These are phyloP conservation scores for Clonostachys solani DNA, from an alignment of 2,329 filamentous ascomycete species.

Conservation along the genomic window DNA sequence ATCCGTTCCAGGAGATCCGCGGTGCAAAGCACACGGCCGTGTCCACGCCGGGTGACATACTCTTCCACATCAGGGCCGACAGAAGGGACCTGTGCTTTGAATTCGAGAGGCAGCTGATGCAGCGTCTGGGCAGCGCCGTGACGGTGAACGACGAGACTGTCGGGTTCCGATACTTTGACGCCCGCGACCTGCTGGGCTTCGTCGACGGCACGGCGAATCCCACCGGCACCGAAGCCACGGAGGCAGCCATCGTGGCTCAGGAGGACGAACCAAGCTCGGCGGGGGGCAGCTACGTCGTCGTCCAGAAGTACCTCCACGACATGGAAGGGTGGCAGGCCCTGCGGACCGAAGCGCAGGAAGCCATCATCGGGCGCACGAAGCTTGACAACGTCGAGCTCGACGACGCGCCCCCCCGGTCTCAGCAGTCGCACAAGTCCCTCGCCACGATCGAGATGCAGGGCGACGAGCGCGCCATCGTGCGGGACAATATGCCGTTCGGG, in stretches of 20 bases:
- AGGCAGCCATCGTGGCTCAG: slow-evolving; percentile 35
- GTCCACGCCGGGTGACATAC: slow-evolving; percentile 50
- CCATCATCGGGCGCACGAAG: slow-evolving; percentile 53
- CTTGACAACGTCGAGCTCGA: slow-evolving; percentile 52
- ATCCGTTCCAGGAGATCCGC: slow-evolving; percentile 39
- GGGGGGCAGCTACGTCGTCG: slow-evolving; percentile 53
- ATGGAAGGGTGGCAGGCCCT: slow-evolving; percentile 40
- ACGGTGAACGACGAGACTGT: slow-evolving; percentile 45
- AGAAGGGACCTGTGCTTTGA: slow-evolving; percentile 54
- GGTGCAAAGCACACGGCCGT: slow-evolving; percentile 45
- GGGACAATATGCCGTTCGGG: slow-evolving; percentile 60
- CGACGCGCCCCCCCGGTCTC: slow-evolving; percentile 36
- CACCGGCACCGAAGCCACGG: slow-evolving; percentile 33
- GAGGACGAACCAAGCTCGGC: slow-evolving; percentile 26
- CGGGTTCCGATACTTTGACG: slow-evolving; percentile 57
- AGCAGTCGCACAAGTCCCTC: slow-evolving; percentile 50
- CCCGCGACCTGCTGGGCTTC: slow-evolving; percentile 53
- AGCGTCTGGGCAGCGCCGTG: slow-evolving; percentile 39
- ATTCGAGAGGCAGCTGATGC: slow-evolving; percentile 50
- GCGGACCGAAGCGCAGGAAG: slow-evolving; percentile 45
- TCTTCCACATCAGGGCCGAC: slow-evolving; percentile 56
- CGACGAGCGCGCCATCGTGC: slow-evolving; percentile 45
- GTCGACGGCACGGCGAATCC: slow-evolving; percentile 59
- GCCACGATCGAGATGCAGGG: slow-evolving; percentile 47
- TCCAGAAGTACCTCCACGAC: slow-evolving; percentile 56